Conservation (phyloP, 805 yeast genomes). For the Wickerhamomyces bovis region DNA sequence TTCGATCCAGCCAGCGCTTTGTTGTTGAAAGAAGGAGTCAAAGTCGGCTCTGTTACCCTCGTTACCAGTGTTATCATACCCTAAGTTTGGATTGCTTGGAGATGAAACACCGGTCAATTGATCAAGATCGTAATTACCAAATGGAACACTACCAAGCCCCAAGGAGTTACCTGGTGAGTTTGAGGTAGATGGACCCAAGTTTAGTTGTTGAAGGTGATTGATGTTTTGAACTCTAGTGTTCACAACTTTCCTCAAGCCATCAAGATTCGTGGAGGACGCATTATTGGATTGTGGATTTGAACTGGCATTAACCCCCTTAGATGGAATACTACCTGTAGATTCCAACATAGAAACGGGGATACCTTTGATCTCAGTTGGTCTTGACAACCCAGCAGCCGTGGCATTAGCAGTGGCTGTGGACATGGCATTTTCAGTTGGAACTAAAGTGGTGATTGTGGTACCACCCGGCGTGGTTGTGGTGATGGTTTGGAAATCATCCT, state of each 20-base stretch:
- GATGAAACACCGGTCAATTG: conserved; percentile 10
- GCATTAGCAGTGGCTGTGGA: conserved; percentile 52
- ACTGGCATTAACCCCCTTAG: not conserved
- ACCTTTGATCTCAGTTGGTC: conserved; percentile 58
- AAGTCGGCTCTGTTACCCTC: conserved; percentile 29
- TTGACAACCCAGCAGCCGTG: conserved; percentile 47
- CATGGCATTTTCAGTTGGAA: conserved; percentile 79
- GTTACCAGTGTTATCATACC: conserved; percentile 10
- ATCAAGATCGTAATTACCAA: conserved; percentile 13
- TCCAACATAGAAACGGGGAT: conserved; percentile 68
- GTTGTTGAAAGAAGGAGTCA: conserved; percentile 70
- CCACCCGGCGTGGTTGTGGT: conserved; percentile 89
- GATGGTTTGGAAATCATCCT: conserved; percentile 80
- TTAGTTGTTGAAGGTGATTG: not conserved
- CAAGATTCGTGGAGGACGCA: not conserved
- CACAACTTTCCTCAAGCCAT: conserved; percentile 15
- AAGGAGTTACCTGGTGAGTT: not conserved
- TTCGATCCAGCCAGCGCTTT: conserved; percentile 81
- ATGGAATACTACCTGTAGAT: conserved; percentile 64
- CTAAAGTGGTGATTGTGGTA: conserved; percentile 81
- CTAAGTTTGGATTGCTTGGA: conserved; percentile 6
- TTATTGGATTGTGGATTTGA: not conserved
- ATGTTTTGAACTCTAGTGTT: conserved; percentile 6
- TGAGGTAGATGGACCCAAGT: conserved; percentile 4
- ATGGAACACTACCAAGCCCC: not conserved